These are phyloP conservation scores for Hanseniaspora thailandica DNA, from an alignment of 805 yeast genomes.

Conservation along the genomic window DNA sequence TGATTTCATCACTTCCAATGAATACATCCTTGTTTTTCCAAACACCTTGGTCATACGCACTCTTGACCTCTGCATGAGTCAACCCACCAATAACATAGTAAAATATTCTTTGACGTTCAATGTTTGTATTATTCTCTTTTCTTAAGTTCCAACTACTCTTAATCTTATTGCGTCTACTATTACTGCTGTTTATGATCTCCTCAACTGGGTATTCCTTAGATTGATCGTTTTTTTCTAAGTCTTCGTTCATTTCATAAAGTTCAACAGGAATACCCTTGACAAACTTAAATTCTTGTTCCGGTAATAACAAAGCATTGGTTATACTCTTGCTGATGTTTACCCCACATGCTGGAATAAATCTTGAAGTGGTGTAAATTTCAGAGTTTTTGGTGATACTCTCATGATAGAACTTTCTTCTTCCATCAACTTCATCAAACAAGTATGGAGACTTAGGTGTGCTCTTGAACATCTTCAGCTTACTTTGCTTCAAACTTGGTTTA, in stretches of 20 bases:
- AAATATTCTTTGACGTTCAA: constrained; percentile 51
- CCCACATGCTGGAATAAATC: constrained; percentile 62
- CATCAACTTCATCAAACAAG: constrained; percentile 16
- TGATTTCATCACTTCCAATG: constrained; percentile 67
- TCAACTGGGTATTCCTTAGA: constrained; percentile 28
- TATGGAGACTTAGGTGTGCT: neutral
- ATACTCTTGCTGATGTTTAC: constrained; percentile 43
- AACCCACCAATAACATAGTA: constrained; percentile 83
- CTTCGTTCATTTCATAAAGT: constrained; percentile 18
- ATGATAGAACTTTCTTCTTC: constrained; percentile 43
- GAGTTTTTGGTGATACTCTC: constrained; percentile 33
- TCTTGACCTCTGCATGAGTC: constrained; percentile 68
- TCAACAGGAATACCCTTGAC: constrained; percentile 61
- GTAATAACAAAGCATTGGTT: constrained; percentile 37
- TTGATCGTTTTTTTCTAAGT: neutral
- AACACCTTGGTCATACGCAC: constrained; percentile 57
- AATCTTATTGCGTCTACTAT: constrained; percentile 49
- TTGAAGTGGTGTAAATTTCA: constrained; percentile 44
- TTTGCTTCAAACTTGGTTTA: constrained; percentile 29
- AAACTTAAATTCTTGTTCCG: constrained; percentile 56
- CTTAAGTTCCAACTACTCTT: constrained; percentile 59
- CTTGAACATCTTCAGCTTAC: neutral
- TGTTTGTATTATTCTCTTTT: constrained; percentile 31
- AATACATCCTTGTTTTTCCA: constrained; percentile 59
- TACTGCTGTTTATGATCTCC: constrained; percentile 25